Base-by-base conservation (phyloP, 306 rosid species). In the Ceratonia siliqua region DNA sequence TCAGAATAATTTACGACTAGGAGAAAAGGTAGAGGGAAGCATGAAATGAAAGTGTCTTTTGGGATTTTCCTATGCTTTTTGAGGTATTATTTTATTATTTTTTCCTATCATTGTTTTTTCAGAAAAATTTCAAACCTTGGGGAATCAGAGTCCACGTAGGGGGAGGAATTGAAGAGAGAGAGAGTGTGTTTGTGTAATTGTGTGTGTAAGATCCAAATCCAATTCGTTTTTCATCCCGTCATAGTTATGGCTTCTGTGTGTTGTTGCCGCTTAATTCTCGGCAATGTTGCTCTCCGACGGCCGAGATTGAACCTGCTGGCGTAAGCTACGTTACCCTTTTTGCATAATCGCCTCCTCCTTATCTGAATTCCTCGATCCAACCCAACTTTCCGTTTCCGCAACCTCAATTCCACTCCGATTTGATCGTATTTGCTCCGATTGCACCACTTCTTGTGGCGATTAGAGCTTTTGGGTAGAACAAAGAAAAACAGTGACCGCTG, bases 241-340 rank as follows among this genome's bases (percentile, higher is more conserved):
- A 24, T 53, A 45, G 80, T 33, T 42, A 61, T 42, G 64, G 41
- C 73, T 21, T 65, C 55, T 59, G 18, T 77, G 49, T 84, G 68
- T 82, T 57, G 59, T 83, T 77, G 82, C 82, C 33, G 85, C 85
- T 57, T 88, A 77, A 68, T 84, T 82, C 85, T 84, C 91, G 80
- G 87, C 88, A 72, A 82, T 86, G 96, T 84, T 87, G 89, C 76
- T 83, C 75, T 68, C 73, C 69, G 79, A 72, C 73, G 71, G 42
- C 81, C 80, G 77, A 61, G 63, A 72, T 82, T 83, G 85, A 84
- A 78, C 87, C 84, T 65, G 67, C 69, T 36, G 74, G 75, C 65
- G 77, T 79, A 78, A 84, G 77, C 78, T 80, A 78, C 83, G 81
- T 72, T 62, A 74, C 70, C 62, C 68, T 48, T 50, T 75, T 45